Conservation (phyloP, 2,329 filamentous ascomycete genomes). For the Tolypocladium nubicola region DNA sequence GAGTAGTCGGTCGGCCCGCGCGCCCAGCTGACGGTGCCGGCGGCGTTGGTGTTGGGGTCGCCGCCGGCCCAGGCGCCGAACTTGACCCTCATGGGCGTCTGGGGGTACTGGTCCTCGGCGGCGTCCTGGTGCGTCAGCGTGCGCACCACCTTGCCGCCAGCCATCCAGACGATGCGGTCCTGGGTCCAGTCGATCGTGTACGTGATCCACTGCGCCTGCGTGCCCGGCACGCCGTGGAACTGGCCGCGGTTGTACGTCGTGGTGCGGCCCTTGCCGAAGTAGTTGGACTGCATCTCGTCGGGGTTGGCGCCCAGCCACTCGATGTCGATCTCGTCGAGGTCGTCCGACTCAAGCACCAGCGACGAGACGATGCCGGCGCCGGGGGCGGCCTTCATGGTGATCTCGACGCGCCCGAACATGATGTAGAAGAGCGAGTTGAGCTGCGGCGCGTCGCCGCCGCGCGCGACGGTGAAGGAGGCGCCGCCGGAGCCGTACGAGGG, state of each 20-base stretch:
- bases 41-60: conserved; percentile 59
- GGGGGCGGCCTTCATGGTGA: conserved; percentile 74
- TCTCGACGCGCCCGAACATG: conserved; percentile 92
- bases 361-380: conserved; percentile 91
- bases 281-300: conserved; percentile 84
- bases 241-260: conserved; percentile 79
- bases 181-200: conserved; percentile 91
- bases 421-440: conserved; percentile 92
- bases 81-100: conserved; percentile 91
- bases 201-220: conserved; percentile 68
- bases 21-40: conserved; percentile 85
- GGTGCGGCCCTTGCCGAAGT: conserved; percentile 88
- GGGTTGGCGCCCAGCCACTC: conserved; percentile 82
- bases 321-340: conserved; percentile 91
- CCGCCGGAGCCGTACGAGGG: conserved; percentile 63
- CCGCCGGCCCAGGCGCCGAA: conserved; percentile 89
- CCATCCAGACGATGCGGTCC: conserved; percentile 75
- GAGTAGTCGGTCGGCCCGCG: conserved; percentile 76
- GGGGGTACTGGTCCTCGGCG: conserved; percentile 69
- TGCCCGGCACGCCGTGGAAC: conserved; percentile 58
- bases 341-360: conserved; percentile 81
- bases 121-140: conserved; percentile 62
- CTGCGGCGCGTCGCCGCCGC: conserved; percentile 74
- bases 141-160: conserved; percentile 67
- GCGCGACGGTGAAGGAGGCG: conserved; percentile 67